A percentile compares a stretch with the other conserved stretches of the same genome.
Evolutionary conservation across 352 stramenopile species (phyloP).

Genomic region (Globisporangium irregulare): DNA sequence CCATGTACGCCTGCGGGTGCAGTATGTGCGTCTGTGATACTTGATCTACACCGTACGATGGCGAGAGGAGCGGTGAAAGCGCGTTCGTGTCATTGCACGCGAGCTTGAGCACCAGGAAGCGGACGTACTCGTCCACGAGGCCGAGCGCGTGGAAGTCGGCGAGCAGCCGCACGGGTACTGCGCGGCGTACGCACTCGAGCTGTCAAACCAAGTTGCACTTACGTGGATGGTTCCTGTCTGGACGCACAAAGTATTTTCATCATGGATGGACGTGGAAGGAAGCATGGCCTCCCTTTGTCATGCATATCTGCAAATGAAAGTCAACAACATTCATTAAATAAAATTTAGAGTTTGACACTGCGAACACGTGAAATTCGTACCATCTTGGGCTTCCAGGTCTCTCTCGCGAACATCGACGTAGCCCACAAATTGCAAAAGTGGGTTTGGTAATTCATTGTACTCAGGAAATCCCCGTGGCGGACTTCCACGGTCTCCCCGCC

Average conservation of each 20-base stretch:
- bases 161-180: neutral
- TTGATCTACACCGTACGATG: neutral
- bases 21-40: neutral
- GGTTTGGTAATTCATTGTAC: no score
- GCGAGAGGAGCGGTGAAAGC: neutral
- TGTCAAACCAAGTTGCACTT: neutral
- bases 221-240: neutral
- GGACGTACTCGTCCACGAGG: slow-evolving; percentile 6
- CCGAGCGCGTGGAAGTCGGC: neutral
- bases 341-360: no score
- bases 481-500: no score
- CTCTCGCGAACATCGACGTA: no score
- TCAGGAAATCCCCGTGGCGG: no score
- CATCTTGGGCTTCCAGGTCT: no score
- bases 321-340: no score
- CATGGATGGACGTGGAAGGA: no score
- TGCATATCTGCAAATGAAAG: no score
- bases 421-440: no score
- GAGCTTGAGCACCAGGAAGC: slow-evolving; percentile 1
- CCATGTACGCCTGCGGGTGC: neutral
- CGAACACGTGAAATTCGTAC: no score
- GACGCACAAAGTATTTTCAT: neutral
- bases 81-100: neutral
- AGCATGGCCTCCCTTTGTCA: no score
- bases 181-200: neutral